Base-by-base conservation (phyloP, 2,329 filamentous ascomycete genomes). In the Nemania diffusa region DNA sequence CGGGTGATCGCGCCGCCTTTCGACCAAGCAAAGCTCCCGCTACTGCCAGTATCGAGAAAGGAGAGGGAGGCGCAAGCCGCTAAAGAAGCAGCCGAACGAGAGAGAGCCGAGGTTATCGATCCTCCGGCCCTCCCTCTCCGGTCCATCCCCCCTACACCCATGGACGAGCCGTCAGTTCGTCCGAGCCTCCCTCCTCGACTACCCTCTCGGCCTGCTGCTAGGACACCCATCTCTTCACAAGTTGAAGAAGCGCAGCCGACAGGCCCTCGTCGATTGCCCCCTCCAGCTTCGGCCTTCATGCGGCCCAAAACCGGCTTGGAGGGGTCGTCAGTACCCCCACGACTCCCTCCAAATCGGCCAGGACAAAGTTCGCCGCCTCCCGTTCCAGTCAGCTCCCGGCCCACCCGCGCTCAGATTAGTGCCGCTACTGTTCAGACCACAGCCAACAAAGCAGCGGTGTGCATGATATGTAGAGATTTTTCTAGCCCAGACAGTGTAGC, bases 381-480 rank as follows among this genome's bases (percentile, higher is more conserved):
- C 0, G 75, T 88, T 13, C 87, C 87, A 0, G 51, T 85, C 4
- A 79, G 81, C 24, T 87, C 85, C 26, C 83, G 86, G 5, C 87
- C 87, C 1, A 83, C 84, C 2, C 74, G 78, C 11, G 79, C 83
- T n/a, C 82, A 88, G 71, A 84, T 88, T 34, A 79, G 85, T 60
- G 82, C 83, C 1, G 79, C 78, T 5, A 77, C 79, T 13, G 73
- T 77, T 50, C 79, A 79, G 53, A 71, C 73, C 13, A 70, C 75
- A 13, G 67, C 76, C 9, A 73, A 73, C 15, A 62, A 77, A 13
- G 69, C 73, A 22, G 71, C 71, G 7, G 71, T 68, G 20, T 98
- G 96, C 78, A 84, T 97, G 59, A 82, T 89, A 65, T 98, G 96
- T 77, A 89, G 94, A 71, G 94, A 98, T 80, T 98, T 97, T 79